phyloP scores from a whole-genome alignment of 805 yeast species.

The Schizosaccharomyces pombe region DNA sequence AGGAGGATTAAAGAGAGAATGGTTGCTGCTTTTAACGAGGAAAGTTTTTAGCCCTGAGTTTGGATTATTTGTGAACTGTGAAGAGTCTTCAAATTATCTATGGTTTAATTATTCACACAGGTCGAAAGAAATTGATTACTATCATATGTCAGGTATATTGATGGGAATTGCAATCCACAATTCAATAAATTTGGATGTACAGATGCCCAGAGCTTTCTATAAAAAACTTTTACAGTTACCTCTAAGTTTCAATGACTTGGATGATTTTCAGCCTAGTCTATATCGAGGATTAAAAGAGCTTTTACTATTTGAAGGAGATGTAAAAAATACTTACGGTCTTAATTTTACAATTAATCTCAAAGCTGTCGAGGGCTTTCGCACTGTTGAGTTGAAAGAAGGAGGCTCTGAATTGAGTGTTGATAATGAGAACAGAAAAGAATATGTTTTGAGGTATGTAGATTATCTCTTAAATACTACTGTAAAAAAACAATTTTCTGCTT shows the following conservation, averaged over 20 bases:
- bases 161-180: constrained; percentile 80
- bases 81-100: constrained; percentile 29
- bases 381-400: constrained; percentile 26
- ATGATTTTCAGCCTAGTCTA: constrained; percentile 44
- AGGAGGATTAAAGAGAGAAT: constrained; percentile 82
- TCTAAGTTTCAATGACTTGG: constrained; percentile 38
- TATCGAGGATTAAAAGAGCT: constrained; percentile 28
- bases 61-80: constrained; percentile 43
- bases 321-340: constrained; percentile 28
- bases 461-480: constrained; percentile 38
- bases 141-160: constrained; percentile 59
- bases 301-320: constrained; percentile 20
- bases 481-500: constrained; percentile 28
- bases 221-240: constrained; percentile 41
- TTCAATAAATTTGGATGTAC: constrained; percentile 61
- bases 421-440: constrained; percentile 30
- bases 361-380: background rate
- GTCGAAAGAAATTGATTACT: constrained; percentile 10
- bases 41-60: constrained; percentile 45
- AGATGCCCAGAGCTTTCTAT: constrained; percentile 53
- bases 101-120: constrained; percentile 35
- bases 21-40: constrained; percentile 59
- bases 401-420: constrained; percentile 40
- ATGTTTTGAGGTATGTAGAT: constrained; percentile 37
- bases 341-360: constrained; percentile 30